A percentile compares a stretch with the other conserved stretches of the same genome.
Conservation (phyloP, 441 rosid genomes). For the Heliophila coronopifolia region DNA sequence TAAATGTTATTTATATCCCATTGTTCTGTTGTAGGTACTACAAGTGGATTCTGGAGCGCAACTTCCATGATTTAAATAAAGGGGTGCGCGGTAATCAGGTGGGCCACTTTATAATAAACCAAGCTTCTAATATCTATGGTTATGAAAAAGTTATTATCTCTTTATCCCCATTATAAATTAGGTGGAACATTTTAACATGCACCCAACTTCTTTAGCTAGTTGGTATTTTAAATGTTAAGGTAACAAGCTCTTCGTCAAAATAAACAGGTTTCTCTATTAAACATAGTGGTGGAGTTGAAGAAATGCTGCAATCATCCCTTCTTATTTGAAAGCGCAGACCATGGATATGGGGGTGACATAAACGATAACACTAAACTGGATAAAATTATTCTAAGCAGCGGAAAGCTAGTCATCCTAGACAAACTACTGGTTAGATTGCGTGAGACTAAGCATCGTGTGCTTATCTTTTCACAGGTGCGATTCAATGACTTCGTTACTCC, state of each 20-base stretch:
- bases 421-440: slow-evolving; percentile 88
- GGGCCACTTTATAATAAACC: slow-evolving; percentile 22
- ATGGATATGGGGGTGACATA: slow-evolving; percentile 91
- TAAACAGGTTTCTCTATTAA: slow-evolving; percentile 90
- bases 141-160: slow-evolving; percentile 17
- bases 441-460: slow-evolving; percentile 93
- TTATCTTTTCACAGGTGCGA: slow-evolving; percentile 95
- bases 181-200: slow-evolving; percentile 6
- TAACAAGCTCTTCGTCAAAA: slow-evolving; percentile 22
- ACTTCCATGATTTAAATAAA: slow-evolving; percentile 95
- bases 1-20: slow-evolving; percentile 1
- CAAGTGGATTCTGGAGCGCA: slow-evolving; percentile 99
- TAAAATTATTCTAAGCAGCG: slow-evolving; percentile 90
- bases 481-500: slow-evolving; percentile 19
- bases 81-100: slow-evolving; percentile 99
- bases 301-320: slow-evolving; percentile 99
- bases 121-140: slow-evolving; percentile 17
- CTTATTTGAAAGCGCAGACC: slow-evolving; percentile 99
- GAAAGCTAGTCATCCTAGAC: slow-evolving; percentile 96
- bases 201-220: slow-evolving; percentile 2
- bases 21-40: slow-evolving; percentile 59
- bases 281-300: slow-evolving; percentile 98
- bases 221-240: slow-evolving; percentile 8
- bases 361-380: slow-evolving; percentile 79
- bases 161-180: neutral